These are phyloP conservation scores for Candida sphagnicola DNA, from an alignment of 805 yeast genomes.

Conservation along the genomic window DNA sequence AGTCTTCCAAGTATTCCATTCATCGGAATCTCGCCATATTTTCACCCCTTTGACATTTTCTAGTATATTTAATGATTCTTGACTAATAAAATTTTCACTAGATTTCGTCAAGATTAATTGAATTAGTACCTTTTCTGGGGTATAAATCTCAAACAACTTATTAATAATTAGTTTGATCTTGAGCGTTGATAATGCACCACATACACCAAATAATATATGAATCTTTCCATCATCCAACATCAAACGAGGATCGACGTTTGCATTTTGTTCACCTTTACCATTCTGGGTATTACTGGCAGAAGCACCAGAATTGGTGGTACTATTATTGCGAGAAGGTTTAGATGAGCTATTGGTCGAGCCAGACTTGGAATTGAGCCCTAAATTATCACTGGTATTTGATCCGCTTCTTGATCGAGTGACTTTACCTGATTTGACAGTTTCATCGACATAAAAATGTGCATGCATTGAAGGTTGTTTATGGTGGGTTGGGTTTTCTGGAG, in stretches of 20 bases:
- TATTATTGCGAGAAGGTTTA: neutral
- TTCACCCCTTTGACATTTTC: conserved; percentile 41
- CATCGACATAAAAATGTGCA: conserved; percentile 75
- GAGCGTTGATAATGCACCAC: conserved; percentile 52
- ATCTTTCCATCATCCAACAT: conserved; percentile 53
- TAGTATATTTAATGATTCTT: conserved; percentile 38
- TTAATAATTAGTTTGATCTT: conserved; percentile 51
- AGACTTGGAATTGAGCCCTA: conserved; percentile 16
- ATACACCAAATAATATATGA: conserved; percentile 54
- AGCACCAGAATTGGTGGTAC: neutral
- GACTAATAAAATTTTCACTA: conserved; percentile 48
- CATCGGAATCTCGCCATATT: conserved; percentile 57
- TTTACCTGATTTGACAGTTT: conserved; percentile 50
- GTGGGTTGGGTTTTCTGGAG: conserved; percentile 35
- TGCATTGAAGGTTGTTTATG: conserved; percentile 63
- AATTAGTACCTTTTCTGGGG: conserved; percentile 46
- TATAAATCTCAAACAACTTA: conserved; percentile 50
- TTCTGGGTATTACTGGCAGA: neutral
- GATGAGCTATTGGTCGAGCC: neutral
- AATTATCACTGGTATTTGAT: conserved; percentile 25
- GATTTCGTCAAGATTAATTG: conserved; percentile 53
- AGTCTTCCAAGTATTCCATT: conserved; percentile 71
- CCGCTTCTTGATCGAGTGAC: conserved; percentile 36
- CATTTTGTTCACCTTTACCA: conserved; percentile 31
- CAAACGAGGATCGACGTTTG: conserved; percentile 50